These are phyloP conservation scores for Gynandropsis gynandra DNA, from an alignment of 345 rosid species.

Conservation along the genomic window DNA sequence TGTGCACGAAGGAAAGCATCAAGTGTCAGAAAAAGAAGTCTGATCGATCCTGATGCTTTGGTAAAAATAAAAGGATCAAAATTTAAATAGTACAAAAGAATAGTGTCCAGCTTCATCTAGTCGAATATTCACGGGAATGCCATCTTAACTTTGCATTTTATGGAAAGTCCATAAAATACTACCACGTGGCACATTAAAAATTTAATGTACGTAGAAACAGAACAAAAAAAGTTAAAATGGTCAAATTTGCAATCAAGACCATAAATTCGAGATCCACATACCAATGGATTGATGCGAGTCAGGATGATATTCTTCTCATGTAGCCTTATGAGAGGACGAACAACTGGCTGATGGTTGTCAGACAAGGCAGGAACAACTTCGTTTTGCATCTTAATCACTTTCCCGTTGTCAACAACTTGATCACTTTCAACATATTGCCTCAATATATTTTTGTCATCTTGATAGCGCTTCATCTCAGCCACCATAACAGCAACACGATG, in stretches of 20 bases:
- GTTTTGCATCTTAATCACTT: slow-evolving; percentile 60
- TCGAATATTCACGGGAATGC: neutral
- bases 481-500: slow-evolving; percentile 68
- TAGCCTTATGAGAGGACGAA: slow-evolving; percentile 83
- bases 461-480: slow-evolving; percentile 85
- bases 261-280: slow-evolving; percentile 26
- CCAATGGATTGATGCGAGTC: slow-evolving; percentile 97
- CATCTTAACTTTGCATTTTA: neutral
- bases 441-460: slow-evolving; percentile 77
- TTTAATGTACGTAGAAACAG: neutral
- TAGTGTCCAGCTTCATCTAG: neutral
- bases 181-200: neutral
- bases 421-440: slow-evolving; percentile 92
- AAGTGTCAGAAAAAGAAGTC: slow-evolving; percentile 1
- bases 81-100: neutral
- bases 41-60: slow-evolving; percentile 10
- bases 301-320: slow-evolving; percentile 83
- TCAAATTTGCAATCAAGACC: no score
- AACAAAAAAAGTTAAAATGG: slow-evolving; percentile 3
- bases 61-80: neutral
- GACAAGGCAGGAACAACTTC: slow-evolving; percentile 83
- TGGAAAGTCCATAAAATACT: neutral
- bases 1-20: slow-evolving; percentile 18
- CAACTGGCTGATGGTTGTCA: slow-evolving; percentile 61
- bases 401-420: slow-evolving; percentile 90